phyloP scores from a whole-genome alignment of 2,329 filamentous ascomycete species.

The Sporothrix dimorphospora region DNA sequence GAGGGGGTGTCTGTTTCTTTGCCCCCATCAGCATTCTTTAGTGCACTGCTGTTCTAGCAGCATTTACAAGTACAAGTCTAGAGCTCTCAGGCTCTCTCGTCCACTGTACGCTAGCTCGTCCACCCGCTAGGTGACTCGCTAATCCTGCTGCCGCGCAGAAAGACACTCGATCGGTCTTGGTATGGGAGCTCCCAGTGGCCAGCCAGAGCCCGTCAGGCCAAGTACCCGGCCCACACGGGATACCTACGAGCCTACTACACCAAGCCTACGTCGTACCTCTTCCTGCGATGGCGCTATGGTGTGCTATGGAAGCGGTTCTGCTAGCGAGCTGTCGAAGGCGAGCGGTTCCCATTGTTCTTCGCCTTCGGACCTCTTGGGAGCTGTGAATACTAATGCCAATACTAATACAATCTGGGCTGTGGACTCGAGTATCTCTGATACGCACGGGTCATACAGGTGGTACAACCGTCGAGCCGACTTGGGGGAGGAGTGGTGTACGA shows the following conservation, averaged over 20 bases:
- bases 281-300: background rate
- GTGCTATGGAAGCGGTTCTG: background rate
- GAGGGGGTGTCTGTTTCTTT: background rate
- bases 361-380: background rate
- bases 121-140: background rate
- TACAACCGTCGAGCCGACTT: background rate
- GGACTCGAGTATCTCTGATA: background rate
- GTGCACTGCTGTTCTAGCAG: background rate
- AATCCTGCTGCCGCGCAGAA: slow-evolving; percentile 9
- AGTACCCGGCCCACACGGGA: background rate
- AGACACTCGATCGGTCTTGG: slow-evolving; percentile 8
- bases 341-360: background rate
- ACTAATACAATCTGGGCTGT: background rate
- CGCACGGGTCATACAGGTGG: background rate
- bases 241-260: no score
- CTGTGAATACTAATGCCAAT: no score
- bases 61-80: no score
- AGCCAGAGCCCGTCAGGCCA: no score
- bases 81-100: background rate
- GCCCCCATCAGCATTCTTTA: no score
- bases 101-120: background rate
- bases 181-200: background rate
- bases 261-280: no score
- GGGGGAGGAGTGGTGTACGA: background rate
- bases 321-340: background rate